These are phyloP conservation scores for Rhodotorula sp. DNA, from an alignment of 1,284 basidiomycete species.

Conservation along the genomic window DNA sequence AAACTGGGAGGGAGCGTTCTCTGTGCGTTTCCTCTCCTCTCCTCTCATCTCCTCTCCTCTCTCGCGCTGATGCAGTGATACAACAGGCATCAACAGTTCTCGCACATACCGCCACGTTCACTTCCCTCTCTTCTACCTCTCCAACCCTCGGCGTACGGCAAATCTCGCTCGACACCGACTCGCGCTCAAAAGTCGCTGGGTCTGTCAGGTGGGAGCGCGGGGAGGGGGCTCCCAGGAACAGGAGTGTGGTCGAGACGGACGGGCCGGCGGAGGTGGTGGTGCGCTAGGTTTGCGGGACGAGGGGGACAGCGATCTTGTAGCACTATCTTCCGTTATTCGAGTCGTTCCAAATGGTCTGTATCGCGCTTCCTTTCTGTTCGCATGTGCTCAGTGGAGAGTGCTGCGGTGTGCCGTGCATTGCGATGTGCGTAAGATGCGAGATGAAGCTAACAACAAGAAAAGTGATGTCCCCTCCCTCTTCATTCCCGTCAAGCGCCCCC, in stretches of 20 bases:
- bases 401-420: too few species aligned
- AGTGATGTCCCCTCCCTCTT: too few species aligned
- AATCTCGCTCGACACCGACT: neutral
- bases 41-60: neutral
- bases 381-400: too few species aligned
- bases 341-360: too few species aligned
- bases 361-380: too few species aligned
- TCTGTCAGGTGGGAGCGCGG: neutral
- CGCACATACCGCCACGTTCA: neutral
- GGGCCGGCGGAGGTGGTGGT: neutral
- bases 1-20: conserved; percentile 6
- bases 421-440: too few species aligned
- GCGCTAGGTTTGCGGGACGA: neutral
- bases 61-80: too few species aligned
- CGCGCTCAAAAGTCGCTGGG: conserved; percentile 6
- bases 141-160: neutral
- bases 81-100: neutral
- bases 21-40: neutral
- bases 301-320: too few species aligned
- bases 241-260: conserved; percentile 4
- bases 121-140: neutral
- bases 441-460: too few species aligned
- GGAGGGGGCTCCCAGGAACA: neutral
- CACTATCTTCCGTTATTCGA: too few species aligned
- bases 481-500: too few species aligned